These are phyloP conservation scores for Crepidotus variabilis DNA, from an alignment of 768 basidiomycete genomes.

Conservation along the genomic window DNA sequence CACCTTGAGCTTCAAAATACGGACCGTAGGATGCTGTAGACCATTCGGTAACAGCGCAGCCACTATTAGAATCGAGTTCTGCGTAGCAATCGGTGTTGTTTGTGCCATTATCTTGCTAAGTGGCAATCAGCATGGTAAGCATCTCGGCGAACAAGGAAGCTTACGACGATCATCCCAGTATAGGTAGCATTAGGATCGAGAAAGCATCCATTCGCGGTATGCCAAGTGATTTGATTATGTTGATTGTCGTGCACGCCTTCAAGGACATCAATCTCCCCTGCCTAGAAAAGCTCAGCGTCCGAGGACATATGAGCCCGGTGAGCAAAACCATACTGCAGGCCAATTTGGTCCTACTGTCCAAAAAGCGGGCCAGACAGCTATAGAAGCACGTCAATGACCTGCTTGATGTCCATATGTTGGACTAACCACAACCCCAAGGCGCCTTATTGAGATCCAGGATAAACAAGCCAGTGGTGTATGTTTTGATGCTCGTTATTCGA, in stretches of 20 bases:
- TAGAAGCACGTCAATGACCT: constrained; percentile 34
- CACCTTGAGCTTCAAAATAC: constrained; percentile 73
- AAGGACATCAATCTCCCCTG: constrained; percentile 80
- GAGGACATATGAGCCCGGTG: constrained; percentile 18
- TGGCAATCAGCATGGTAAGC: not conserved
- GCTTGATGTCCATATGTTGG: constrained; percentile 6
- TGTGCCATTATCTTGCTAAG: constrained; percentile 42
- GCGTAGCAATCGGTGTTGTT: constrained; percentile 55
- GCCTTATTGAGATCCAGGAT: constrained; percentile 82
- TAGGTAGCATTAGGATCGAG: constrained; percentile 20
- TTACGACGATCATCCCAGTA: constrained; percentile 20
- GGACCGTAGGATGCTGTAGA: constrained; percentile 83
- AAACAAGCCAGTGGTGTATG: constrained; percentile 81
- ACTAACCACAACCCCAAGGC: constrained; percentile 86
- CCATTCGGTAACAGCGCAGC: constrained; percentile 78
- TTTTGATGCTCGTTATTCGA: constrained; percentile 63
- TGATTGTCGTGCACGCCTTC: constrained; percentile 84
- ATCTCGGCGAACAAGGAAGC: not conserved
- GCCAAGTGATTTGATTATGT: constrained; percentile 84
- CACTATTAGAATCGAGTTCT: constrained; percentile 50
- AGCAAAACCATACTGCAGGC: constrained; percentile 52
- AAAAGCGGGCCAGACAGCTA: constrained; percentile 84
- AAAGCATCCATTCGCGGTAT: constrained; percentile 39
- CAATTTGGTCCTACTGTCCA: constrained; percentile 68
- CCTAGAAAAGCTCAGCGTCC: constrained; percentile 32